Conservation (phyloP, 805 yeast genomes). For the Candida ficus region DNA sequence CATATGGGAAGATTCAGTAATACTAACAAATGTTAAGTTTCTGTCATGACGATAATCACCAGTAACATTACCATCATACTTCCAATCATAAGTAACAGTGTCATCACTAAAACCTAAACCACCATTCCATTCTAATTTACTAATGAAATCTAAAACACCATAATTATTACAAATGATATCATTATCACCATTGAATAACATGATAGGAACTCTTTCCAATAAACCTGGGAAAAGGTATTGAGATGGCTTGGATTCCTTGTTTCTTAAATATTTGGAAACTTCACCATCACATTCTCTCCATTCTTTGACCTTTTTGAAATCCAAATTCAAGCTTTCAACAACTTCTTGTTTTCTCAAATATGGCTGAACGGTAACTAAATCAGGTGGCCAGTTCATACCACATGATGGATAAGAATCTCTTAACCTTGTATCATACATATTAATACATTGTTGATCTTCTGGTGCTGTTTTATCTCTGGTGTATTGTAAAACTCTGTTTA, state of each 20-base stretch:
- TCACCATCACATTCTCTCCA: conserved; percentile 79
- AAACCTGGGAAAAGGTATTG: conserved; percentile 62
- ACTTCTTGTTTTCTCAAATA: conserved; percentile 48
- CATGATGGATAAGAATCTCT: conserved; percentile 77
- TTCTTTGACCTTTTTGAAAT: conserved; percentile 27
- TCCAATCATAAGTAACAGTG: conserved; percentile 37
- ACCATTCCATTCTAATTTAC: conserved; percentile 62
- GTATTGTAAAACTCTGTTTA: conserved; percentile 26
- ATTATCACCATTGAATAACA: conserved; percentile 81
- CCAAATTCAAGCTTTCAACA: conserved; percentile 48
- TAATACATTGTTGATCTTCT: conserved; percentile 53
- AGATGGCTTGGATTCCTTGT: conserved; percentile 52
- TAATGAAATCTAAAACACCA: conserved; percentile 68
- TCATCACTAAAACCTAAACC: conserved; percentile 28
- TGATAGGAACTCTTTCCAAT: conserved; percentile 50
- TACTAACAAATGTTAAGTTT: conserved; percentile 70
- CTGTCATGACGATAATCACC: conserved; percentile 52
- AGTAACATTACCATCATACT: conserved; percentile 34
- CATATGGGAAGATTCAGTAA: conserved; percentile 86
- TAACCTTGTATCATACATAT: conserved; percentile 76
- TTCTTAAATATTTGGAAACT: conserved; percentile 50
- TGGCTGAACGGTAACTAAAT: conserved; percentile 43
- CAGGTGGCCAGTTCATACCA: conserved; percentile 91
- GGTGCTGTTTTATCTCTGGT: conserved; percentile 28
- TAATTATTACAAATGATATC: conserved; percentile 83